Conservation (phyloP, 176 grass and related monocot genomes). For the Typha latifolia region DNA sequence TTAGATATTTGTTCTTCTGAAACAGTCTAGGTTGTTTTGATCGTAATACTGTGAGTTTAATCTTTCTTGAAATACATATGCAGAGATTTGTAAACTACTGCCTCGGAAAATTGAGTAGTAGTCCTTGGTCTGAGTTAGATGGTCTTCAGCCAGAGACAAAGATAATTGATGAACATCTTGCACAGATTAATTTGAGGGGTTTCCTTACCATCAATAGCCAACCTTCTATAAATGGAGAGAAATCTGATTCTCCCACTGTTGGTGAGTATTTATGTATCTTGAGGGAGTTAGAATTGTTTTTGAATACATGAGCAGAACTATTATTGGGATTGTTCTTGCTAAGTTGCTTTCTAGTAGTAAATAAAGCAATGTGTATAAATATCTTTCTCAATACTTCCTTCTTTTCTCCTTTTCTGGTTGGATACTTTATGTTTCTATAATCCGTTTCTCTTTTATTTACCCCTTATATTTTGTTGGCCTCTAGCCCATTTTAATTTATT, state of each 20-base stretch:
- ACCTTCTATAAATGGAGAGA: slow-evolving; percentile 71
- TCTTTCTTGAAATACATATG: neutral
- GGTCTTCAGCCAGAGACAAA: slow-evolving; percentile 75
- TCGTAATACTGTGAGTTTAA: no score
- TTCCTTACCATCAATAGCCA: slow-evolving; percentile 95
- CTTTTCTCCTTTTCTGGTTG: no score
- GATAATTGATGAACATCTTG: slow-evolving; percentile 65
- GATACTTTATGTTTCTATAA: no score
- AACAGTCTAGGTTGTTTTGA: no score
- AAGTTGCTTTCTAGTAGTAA: no score
- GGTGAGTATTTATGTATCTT: slow-evolving; percentile 30
- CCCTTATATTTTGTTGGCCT: neutral
- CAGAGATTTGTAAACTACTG: slow-evolving; percentile 61
- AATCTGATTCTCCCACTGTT: slow-evolving; percentile 58
- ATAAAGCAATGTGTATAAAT: no score
- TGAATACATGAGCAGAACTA: neutral
- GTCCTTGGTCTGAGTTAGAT: slow-evolving; percentile 79
- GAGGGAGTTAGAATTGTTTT: neutral
- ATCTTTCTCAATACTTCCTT: no score
- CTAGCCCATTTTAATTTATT: neutral
- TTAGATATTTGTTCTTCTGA: no score
- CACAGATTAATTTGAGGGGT: slow-evolving; percentile 63
- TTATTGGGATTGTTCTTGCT: no score
- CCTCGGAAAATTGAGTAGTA: slow-evolving; percentile 56
- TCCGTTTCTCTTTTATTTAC: no score